Base-by-base conservation (phyloP, 2,329 filamentous ascomycete genomes). In the Pseudogymnoascus sp. region DNA sequence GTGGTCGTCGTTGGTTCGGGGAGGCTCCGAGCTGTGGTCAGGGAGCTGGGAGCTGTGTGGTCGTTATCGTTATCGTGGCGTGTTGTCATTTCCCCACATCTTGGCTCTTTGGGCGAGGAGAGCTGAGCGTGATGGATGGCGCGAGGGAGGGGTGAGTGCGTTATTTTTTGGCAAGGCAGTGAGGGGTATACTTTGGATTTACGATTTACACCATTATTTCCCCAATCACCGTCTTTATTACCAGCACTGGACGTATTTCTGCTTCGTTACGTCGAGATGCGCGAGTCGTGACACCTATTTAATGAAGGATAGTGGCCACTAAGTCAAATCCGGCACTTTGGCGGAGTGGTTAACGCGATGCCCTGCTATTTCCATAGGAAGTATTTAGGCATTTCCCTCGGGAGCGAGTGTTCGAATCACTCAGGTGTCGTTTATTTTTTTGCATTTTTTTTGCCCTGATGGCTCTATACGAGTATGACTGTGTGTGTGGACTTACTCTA, bases 321-420 rank as follows among this genome's bases (percentile, higher is more conserved):
- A 50, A 50, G 8, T 50, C 43, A 30, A 18, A 53, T 53, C 7
- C 28, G 57, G 57, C 57, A 39, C 57, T 58, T 58, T 58, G 57
- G 57, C 57, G 57, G 57, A 58, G 57, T 58, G 57, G 57, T 58
- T 58, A 58, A 58, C 57, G 57, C 57, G 57, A 58, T 58, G 57
- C 57, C 57, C 57, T 58, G 57, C 57, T 58, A 58, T 58, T 30
- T 30, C 7, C 30, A 30, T 28, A 33, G 18, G 25, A 53, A 8
- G 43, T 33, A 58, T 33, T 58, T 18, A 58, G 57, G 57, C 57
- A 58, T 58, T 58, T 58, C 57, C 57, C n/a, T 58, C 57, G 57
- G 57, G 57, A 58, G 57, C 57, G 57, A 37, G 57, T 58, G 57
- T 58, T 58, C 57, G 57, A 58, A 58, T 58, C 57, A 58, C 57